Evolutionary conservation across 345 rosid genomes (phyloP), one percentile per base, ranked within the genome.

Genomic region (Pistacia atlantica): DNA sequence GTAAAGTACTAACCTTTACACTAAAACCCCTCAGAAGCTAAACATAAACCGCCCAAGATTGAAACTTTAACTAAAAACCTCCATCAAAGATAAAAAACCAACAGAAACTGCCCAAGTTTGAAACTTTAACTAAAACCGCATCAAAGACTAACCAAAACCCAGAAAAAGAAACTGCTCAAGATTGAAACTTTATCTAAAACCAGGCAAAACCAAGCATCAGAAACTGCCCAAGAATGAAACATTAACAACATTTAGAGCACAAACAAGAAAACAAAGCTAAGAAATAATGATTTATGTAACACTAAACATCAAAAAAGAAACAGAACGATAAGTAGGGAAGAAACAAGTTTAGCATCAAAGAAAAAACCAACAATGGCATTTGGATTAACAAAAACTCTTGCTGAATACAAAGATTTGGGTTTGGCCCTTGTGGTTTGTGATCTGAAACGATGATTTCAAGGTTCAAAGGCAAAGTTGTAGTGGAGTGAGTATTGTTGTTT

Each of bases 361-460:
- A 67, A 75, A 74, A 52, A 71, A 63, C 62, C 80, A 28, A 70
- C 20, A 12, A 56, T 7, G 9, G 28, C 51, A 62, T 46, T 33
- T 66, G 62, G 61, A 20, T 57, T 58, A 58, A 55, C n/a, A 1
- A 67, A 37, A 38, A 17, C 8, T 5, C 46, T 46, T 20, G 4
- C 42, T 58, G 20, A 58, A 42, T 42, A 42, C 46, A 42, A 42
- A 42, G 46, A 58, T 65, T 1, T 20, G n/a, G 20, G 45, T 45
- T 59, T 58, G 66, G 42, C 54, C 4, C 25, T 45, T 14, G 20
- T 42, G 37, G 55, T 45, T 3, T 72, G 20, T 57, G 37, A 57
- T 56, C 35, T 71, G 11, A n/a, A 33, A 11, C 13, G 22, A 45
- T 61, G 38, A 52, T 42, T 58, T 42, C 38, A 37, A 57, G 35